Evolutionary conservation across 2,329 filamentous ascomycete genomes (phyloP).

Genomic region (Cladosporium halotolerans): DNA sequence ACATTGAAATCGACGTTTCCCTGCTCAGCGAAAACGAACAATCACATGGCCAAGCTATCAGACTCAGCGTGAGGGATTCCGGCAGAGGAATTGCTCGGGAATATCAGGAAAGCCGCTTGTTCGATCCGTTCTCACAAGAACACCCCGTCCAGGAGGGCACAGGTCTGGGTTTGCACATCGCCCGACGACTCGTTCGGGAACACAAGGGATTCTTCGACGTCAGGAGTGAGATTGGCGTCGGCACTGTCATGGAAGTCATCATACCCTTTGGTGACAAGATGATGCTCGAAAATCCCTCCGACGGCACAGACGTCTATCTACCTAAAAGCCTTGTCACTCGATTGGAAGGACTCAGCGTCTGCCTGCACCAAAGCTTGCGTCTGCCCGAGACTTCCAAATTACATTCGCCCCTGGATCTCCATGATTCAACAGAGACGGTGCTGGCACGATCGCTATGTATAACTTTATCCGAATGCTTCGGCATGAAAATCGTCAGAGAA

Average conservation of each 20-base stretch:
- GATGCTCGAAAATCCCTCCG: background rate
- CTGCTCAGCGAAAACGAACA: background rate
- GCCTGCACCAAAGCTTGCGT: background rate
- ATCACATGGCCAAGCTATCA: background rate
- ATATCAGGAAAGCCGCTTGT: slow-evolving; percentile 35
- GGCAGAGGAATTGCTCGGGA: background rate
- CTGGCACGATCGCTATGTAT: background rate
- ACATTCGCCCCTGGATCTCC: background rate
- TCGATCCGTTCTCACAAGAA: slow-evolving; percentile 61
- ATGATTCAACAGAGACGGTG: background rate
- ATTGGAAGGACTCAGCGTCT: background rate
- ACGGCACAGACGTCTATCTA: background rate
- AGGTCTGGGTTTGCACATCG: slow-evolving; percentile 61
- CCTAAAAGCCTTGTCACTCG: background rate
- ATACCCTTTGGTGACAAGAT: slow-evolving; percentile 4
- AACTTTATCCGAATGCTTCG: background rate
- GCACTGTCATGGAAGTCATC: slow-evolving; percentile 17
- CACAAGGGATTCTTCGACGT: slow-evolving; percentile 52
- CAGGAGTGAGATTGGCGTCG: slow-evolving; percentile 21
- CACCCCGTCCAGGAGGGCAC: slow-evolving; percentile 55
- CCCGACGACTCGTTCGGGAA: slow-evolving; percentile 52
- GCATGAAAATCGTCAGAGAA: background rate
- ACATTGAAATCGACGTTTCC: background rate
- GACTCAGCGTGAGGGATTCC: background rate
- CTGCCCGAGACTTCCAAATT: too few relatives aligned